Evolutionary conservation across 2,329 filamentous ascomycete species (phyloP).

Genomic region (Trichoderma simmonsii): DNA sequence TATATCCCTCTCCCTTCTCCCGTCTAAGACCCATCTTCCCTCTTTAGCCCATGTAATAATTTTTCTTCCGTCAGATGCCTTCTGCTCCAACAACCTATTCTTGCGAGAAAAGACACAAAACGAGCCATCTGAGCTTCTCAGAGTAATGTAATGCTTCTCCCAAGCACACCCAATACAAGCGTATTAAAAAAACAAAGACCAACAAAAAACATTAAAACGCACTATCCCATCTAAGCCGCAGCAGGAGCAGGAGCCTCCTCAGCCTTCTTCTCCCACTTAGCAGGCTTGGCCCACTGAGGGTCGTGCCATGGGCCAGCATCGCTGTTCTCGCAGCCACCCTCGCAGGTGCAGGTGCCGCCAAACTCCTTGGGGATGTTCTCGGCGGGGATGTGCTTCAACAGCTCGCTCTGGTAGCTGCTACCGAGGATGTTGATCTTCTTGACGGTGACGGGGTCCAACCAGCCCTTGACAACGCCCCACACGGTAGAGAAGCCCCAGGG

Average conservation of each 20-base stretch:
- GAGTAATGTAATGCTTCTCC: neutral
- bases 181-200: constrained; percentile 20
- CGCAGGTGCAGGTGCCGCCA: constrained; percentile 79
- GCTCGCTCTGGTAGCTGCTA: constrained; percentile 73
- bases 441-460: constrained; percentile 95
- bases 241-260: constrained; percentile 20
- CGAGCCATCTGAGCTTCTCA: neutral
- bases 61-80: neutral
- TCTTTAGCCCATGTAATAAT: constrained; percentile 5
- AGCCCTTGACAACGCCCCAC: constrained; percentile 84
- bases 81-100: neutral
- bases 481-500: constrained; percentile 90
- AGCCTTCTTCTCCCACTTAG: constrained; percentile 59
- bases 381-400: constrained; percentile 77
- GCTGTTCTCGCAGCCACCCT: constrained; percentile 78
- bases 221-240: constrained; percentile 26
- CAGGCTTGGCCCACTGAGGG: constrained; percentile 60
- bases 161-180: neutral
- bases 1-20: neutral
- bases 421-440: constrained; percentile 93
- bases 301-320: constrained; percentile 91
- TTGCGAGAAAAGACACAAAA: constrained; percentile 10
- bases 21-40: constrained; percentile 8
- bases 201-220: neutral
- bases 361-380: constrained; percentile 89